phyloP scores from a whole-genome alignment of 106 monocot genomes.

The Dactylorhiza incarnata region DNA sequence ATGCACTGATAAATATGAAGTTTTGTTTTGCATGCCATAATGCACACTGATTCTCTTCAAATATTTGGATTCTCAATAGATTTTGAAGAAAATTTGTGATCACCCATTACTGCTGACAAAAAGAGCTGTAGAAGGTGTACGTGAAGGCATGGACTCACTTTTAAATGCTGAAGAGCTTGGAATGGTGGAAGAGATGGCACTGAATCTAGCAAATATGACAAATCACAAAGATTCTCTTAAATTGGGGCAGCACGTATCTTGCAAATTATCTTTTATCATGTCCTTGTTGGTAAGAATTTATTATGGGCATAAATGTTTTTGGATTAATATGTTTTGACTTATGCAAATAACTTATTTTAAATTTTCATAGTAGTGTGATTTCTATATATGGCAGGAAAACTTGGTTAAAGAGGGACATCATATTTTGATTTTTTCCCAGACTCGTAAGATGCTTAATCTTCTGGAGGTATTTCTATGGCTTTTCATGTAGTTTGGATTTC shows the following conservation, averaged over 20 bases:
- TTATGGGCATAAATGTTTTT: not conserved
- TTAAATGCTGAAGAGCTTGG: constrained; percentile 67
- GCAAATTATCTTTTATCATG: constrained; percentile 83
- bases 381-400: constrained; percentile 51
- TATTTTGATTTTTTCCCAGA: constrained; percentile 93
- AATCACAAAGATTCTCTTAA: constrained; percentile 22
- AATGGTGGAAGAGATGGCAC: constrained; percentile 77
- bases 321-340: not conserved
- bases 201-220: constrained; percentile 49
- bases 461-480: constrained; percentile 46
- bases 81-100: constrained; percentile 99
- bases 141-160: constrained; percentile 91
- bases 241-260: constrained; percentile 59
- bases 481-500: not conserved
- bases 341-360: not conserved
- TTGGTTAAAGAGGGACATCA: constrained; percentile 62
- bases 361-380: not conserved
- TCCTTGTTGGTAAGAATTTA: constrained; percentile 62
- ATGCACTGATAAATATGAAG: not conserved
- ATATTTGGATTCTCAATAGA: constrained; percentile 29
- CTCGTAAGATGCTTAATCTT: constrained; percentile 96
- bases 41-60: not conserved
- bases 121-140: constrained; percentile 82
- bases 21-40: not conserved
- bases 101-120: constrained; percentile 88